Base-by-base conservation (phyloP, 2,329 filamentous ascomycete species). In the Lachnellula subtilissima region DNA sequence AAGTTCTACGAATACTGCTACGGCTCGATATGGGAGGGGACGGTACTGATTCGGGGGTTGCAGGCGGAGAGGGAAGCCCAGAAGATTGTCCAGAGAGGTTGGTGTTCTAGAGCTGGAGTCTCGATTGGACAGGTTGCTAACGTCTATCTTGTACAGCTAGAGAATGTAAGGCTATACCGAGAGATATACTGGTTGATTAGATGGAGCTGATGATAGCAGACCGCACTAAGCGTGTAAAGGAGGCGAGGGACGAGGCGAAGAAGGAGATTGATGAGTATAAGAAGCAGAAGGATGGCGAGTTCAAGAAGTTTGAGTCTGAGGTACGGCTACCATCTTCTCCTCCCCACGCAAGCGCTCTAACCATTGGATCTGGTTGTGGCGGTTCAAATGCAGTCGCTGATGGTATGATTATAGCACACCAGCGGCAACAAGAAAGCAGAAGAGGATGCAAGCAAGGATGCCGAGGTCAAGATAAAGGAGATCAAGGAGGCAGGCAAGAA, bases 1-100 rank as follows among this genome's bases (percentile, higher is more conserved):
- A 88, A 70, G 88, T 67, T 51, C 39, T 42, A 11, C 39, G 39
- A 42, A 42, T 7, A 42, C 17, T 8, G 39, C 15, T 19, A 17
- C 17, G 39, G 9, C 39, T 42, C 7, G 37, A 54, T 52, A 39
- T 36, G 37, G 49, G 52, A 32, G 23, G 36, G 42, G 17, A 39
- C 14, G 47, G 59, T 69, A 71, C 73, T 78, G 64, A 79, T 70
- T 12, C 49, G 46, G 11, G 32, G 37, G 14, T 15, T 48, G 53
- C 63, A 97, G 93, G 92, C 94, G 68, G 94, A 99, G 83, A 88
- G 91, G 76, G 93, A 97, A 75, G 94, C 94, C 60, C 93, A 96
- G 77, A 97, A 97, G 83, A 99, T 99, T 73, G 92, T 99, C 56
- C 93, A 97, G 75, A 91, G 94, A 83, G 89, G 93, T 95, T 74